These are phyloP conservation scores for Phytophthora constricta DNA, from an alignment of 352 stramenopile genomes.

Conservation along the genomic window DNA sequence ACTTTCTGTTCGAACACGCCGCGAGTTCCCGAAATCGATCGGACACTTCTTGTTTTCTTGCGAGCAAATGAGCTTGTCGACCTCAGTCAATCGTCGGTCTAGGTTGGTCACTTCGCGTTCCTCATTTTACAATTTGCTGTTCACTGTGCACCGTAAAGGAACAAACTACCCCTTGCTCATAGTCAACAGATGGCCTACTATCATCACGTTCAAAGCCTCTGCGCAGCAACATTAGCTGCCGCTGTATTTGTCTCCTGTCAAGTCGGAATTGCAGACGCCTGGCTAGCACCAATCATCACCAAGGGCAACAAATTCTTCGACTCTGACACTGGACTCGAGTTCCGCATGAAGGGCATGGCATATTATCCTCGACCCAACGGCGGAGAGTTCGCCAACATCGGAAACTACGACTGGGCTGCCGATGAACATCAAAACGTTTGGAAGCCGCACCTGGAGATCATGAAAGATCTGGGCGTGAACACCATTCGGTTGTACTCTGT, in stretches of 20 bases:
- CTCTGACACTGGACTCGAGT: conserved; percentile 57
- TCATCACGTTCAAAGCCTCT: conserved; percentile 39
- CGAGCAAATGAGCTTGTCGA: background rate
- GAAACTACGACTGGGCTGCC: conserved; percentile 61
- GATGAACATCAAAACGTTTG: conserved; percentile 63
- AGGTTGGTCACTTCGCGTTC: too few relatives aligned
- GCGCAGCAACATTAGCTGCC: background rate
- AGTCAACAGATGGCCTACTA: conserved; percentile 36
- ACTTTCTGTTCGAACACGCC: conserved; percentile 6
- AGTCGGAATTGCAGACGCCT: conserved; percentile 23
- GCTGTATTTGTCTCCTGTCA: background rate
- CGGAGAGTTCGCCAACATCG: conserved; percentile 48
- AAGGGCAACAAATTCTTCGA: conserved; percentile 87
- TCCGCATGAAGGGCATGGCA: conserved; percentile 62
- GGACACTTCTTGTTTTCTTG: conserved; percentile 1
- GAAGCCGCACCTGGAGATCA: conserved; percentile 48
- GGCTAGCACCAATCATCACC: conserved; percentile 42
- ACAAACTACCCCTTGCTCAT: too few relatives aligned
- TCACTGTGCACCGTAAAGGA: background rate
- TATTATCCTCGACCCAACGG: conserved; percentile 69
- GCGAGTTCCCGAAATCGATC: background rate
- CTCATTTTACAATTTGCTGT: background rate
- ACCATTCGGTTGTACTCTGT: conserved; percentile 65
- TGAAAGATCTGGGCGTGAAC: conserved; percentile 63
- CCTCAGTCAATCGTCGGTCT: background rate